phyloP scores from a whole-genome alignment of 1,139 yeast species.

The Yamadazyma spencermartinsiae region DNA sequence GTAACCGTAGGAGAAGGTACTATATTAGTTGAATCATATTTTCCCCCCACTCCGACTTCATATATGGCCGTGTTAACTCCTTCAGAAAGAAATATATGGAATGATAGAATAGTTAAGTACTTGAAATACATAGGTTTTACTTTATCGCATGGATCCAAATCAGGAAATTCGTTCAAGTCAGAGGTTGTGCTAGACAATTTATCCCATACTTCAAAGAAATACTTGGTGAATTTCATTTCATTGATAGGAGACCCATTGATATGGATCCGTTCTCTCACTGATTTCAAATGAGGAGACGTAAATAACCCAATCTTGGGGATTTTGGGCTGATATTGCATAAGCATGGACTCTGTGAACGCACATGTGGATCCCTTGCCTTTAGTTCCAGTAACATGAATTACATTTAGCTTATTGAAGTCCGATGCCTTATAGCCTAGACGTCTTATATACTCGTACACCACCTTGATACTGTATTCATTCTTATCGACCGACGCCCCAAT shows the following conservation, averaged over 20 bases:
- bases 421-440: constrained; percentile 75
- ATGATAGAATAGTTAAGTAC: constrained; percentile 82
- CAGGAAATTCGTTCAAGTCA: constrained; percentile 62
- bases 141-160: constrained; percentile 59
- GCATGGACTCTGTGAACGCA: constrained; percentile 85
- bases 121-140: constrained; percentile 93
- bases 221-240: constrained; percentile 77
- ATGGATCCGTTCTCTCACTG: constrained; percentile 89
- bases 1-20: constrained; percentile 78
- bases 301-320: constrained; percentile 77
- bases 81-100: constrained; percentile 85
- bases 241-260: constrained; percentile 84
- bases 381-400: constrained; percentile 94
- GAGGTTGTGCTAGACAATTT: constrained; percentile 60
- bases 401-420: constrained; percentile 72
- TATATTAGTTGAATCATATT: constrained; percentile 91
- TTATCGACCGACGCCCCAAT: constrained; percentile 63
- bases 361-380: constrained; percentile 99
- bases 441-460: constrained; percentile 88
- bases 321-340: constrained; percentile 53
- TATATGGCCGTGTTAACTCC: constrained; percentile 90
- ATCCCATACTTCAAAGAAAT: constrained; percentile 95
- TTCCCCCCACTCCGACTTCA: constrained; percentile 99
- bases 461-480: constrained; percentile 73
- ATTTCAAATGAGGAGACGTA: constrained; percentile 92